These are phyloP conservation scores for Pelagomonas calceolata DNA, from an alignment of 108 stramenopile species.

Conservation along the genomic window DNA sequence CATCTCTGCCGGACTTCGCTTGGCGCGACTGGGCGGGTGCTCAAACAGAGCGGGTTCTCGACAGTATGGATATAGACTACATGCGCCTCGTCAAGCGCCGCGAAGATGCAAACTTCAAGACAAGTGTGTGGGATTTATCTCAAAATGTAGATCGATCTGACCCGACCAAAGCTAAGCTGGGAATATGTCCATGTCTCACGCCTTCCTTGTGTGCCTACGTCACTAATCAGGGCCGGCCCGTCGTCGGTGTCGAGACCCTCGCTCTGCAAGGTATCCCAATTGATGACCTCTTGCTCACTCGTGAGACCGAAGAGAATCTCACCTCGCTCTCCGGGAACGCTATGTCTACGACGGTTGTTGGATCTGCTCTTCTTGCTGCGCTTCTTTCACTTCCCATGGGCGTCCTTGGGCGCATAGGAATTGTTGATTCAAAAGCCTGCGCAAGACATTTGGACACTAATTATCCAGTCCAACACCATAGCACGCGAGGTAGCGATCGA, in stretches of 20 bases:
- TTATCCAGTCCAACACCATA: too few species aligned
- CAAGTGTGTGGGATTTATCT: conserved; percentile 39
- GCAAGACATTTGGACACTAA: background rate
- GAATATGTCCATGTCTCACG: conserved; percentile 35
- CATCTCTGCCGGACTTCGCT: conserved; percentile 25
- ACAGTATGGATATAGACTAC: conserved; percentile 39
- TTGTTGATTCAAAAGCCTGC: background rate
- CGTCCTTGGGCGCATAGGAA: background rate
- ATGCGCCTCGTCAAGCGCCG: conserved; percentile 24
- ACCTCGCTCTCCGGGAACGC: conserved; percentile 38
- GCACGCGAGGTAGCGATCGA: too few species aligned
- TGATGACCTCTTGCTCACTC: conserved; percentile 34
- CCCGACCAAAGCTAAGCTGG: conserved; percentile 19
- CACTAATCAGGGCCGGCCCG: conserved; percentile 34
- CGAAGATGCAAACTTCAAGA: conserved; percentile 32
- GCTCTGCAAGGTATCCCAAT: conserved; percentile 40
- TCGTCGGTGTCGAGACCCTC: conserved; percentile 37
- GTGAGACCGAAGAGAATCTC: conserved; percentile 36
- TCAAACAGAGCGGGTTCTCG: conserved; percentile 36
- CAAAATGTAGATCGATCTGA: conserved; percentile 34
- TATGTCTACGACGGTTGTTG: conserved; percentile 38
- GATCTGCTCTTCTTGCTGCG: conserved; percentile 23
- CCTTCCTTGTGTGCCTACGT: conserved; percentile 38
- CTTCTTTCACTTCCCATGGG: conserved; percentile 8
- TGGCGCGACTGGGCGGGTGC: conserved; percentile 35